Conservation (phyloP, 108 stramenopile species). For the Skeletonema potamos region DNA sequence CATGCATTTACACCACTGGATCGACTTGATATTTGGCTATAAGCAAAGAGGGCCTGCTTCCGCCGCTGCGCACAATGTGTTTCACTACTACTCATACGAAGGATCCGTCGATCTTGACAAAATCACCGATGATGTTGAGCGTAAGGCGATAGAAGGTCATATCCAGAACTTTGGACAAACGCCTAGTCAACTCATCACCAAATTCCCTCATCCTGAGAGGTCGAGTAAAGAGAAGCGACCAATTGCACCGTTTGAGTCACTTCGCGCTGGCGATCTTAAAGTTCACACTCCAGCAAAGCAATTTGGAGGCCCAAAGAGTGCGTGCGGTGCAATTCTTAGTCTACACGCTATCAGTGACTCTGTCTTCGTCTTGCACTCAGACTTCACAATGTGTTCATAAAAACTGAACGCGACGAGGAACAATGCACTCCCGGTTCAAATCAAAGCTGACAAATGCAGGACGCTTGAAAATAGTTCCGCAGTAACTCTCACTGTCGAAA, state of each 20-base stretch:
- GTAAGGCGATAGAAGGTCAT: conserved; percentile 88
- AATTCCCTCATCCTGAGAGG: conserved; percentile 70
- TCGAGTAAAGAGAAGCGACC: conserved; percentile 49
- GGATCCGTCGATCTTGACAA: conserved; percentile 95
- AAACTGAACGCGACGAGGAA: conserved; percentile 49
- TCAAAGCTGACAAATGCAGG: conserved; percentile 61
- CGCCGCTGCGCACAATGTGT: conserved; percentile 87
- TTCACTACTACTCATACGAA: conserved; percentile 97
- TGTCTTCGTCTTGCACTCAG: conserved; percentile 68
- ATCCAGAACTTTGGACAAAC: conserved; percentile 98
- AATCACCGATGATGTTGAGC: conserved; percentile 85
- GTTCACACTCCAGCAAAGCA: conserved; percentile 77
- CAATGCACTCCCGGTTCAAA: conserved; percentile 30
- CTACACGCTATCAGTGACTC: conserved; percentile 53
- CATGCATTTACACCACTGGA: conserved; percentile 88
- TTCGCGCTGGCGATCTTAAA: conserved; percentile 39
- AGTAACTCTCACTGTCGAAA: conserved; percentile 31
- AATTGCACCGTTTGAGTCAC: conserved; percentile 62
- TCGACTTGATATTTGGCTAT: conserved; percentile 97
- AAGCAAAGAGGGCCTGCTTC: conserved; percentile 91
- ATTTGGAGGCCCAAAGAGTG: conserved; percentile 52
- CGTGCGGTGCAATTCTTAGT: conserved; percentile 56
- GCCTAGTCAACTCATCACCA: conserved; percentile 84
- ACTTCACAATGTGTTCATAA: conserved; percentile 75
- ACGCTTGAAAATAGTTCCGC: conserved; percentile 40